Evolutionary conservation across 75 land plant species (phyloP), one percentile per base, ranked within the genome.

Genomic region (Azolla pinnata): DNA sequence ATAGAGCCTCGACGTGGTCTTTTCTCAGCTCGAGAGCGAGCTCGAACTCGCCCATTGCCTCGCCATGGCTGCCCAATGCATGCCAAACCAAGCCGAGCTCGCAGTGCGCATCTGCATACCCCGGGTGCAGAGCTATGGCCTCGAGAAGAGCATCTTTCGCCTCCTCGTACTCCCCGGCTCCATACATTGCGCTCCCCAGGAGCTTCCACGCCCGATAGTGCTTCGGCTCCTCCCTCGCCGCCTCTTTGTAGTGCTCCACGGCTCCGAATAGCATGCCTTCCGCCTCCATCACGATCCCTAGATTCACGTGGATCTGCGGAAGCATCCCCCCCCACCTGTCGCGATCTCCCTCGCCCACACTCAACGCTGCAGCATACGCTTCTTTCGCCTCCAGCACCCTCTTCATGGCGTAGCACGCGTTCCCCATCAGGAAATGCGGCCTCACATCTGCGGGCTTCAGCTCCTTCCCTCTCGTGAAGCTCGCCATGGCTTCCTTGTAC

Each of bases 101-200:
- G 63, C 98, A 93, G 55, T 89, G 98, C 7, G 98, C 98, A 71
- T 93, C 96, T 10, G 96, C 87, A 71, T 81, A 93, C 35, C 89
- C 90, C 14, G 81, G 73, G 51, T 82, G 74, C 63, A 89, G 57
- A 47, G 75, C 79, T 49, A 86, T 70, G 1, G 96, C 98, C 61
- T 93, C 98, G 38, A 78, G 81, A 30, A 93, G 71, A 4, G 90
- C 90, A 69, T 89, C 89, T 58, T 85, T 86, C n/a, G 98, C 90
- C 7, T 96, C 96, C 52, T 85, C 72, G 67, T 88, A 85, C 71
- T 93, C 98, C 4, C 98, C 98, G 4, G 89, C 84, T 14, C 96
- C 98, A 62, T 77, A 86, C 7, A 93, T 75, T 28, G 90, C 98
- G 63, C 96, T 83, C 21, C 98, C 98, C 59, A 93, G 56, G 29